Evolutionary conservation across 257 asterid species (phyloP).

Genomic region (Ilex asprella): DNA sequence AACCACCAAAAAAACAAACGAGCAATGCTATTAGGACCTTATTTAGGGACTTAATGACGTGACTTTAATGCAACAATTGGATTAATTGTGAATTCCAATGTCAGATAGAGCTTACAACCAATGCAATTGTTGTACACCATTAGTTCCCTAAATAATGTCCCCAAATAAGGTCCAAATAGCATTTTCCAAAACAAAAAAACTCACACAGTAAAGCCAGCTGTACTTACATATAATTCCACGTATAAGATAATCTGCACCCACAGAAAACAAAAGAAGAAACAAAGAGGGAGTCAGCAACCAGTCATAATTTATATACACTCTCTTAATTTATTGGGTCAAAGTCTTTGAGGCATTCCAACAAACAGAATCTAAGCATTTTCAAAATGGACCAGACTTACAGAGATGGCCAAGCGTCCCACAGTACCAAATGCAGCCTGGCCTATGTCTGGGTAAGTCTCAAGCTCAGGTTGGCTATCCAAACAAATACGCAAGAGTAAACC

Average conservation of each 20-base stretch:
- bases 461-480: constrained; percentile 95
- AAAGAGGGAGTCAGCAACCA: constrained; percentile 15
- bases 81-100: too few relatives aligned
- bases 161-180: too few relatives aligned
- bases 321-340: too few relatives aligned
- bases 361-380: not conserved
- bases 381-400: constrained; percentile 44
- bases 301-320: not conserved
- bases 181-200: too few relatives aligned
- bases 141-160: too few relatives aligned
- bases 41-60: too few relatives aligned
- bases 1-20: too few relatives aligned
- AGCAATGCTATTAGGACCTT: too few relatives aligned
- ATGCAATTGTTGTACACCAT: too few relatives aligned
- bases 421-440: constrained; percentile 98
- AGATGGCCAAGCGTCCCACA: constrained; percentile 66
- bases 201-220: not conserved
- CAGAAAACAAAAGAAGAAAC: constrained; percentile 15
- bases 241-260: constrained; percentile 75
- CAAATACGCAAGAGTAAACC: constrained; percentile 80
- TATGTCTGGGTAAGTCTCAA: constrained; percentile 90
- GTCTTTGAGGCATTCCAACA: too few relatives aligned
- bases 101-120: too few relatives aligned
- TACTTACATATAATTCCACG: constrained; percentile 90
- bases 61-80: too few relatives aligned